Evolutionary conservation across 2,329 filamentous ascomycete genomes (phyloP).

Genomic region (Sarocladiaceae sp.): DNA sequence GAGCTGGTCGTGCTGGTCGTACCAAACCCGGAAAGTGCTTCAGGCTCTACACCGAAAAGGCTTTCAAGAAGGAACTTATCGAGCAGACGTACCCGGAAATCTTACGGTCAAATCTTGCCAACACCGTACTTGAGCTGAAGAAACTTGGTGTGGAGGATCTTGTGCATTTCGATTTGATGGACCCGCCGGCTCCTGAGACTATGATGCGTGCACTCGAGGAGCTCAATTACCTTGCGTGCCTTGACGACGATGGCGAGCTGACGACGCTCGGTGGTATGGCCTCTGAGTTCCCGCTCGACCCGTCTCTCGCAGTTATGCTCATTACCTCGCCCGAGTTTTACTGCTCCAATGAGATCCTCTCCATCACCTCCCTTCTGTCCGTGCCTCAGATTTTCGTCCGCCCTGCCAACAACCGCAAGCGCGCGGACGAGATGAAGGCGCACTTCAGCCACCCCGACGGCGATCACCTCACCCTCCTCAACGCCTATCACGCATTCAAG

Average conservation of each 20-base stretch:
- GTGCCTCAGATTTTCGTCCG: constrained; percentile 93
- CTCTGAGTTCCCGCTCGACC: constrained; percentile 93
- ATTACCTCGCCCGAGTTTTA: constrained; percentile 97
- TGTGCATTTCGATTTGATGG: constrained; percentile 98
- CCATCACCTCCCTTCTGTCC: constrained; percentile 87
- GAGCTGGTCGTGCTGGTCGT: constrained; percentile 98
- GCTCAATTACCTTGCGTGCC: constrained; percentile 92
- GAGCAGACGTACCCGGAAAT: constrained; percentile 97
- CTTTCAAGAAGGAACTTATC: constrained; percentile 97
- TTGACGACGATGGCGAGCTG: constrained; percentile 93
- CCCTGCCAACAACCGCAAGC: constrained; percentile 78
- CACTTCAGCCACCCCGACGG: constrained; percentile 90
- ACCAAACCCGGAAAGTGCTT: constrained; percentile 98
- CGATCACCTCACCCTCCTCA: constrained; percentile 92
- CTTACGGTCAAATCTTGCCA: constrained; percentile 87
- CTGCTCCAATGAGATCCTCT: constrained; percentile 97
- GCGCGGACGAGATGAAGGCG: constrained; percentile 95
- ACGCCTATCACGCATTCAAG: constrained; percentile 98
- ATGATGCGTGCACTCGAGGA: constrained; percentile 97
- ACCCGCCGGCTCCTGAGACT: constrained; percentile 94
- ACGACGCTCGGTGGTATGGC: constrained; percentile 81
- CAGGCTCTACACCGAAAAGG: constrained; percentile 88
- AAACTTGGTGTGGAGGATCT: constrained; percentile 94
- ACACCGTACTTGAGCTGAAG: constrained; percentile 93
- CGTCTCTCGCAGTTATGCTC: constrained; percentile 92